Evolutionary conservation across 768 basidiomycete species (phyloP), one percentile per base, ranked within the genome.

Genomic region (Pleurotus platypus): DNA sequence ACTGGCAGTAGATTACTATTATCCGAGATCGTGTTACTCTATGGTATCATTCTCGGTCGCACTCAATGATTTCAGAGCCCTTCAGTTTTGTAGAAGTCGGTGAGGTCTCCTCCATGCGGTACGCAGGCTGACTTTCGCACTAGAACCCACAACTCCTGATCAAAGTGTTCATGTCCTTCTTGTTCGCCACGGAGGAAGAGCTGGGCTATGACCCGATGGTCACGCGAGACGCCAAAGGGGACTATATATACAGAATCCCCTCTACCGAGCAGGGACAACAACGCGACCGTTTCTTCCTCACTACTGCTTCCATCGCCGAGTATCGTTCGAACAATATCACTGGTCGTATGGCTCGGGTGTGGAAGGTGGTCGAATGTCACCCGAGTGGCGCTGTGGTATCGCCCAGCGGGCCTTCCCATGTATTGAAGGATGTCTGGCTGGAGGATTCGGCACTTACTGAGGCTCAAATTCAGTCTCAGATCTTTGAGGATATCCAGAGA

Each of bases 381-480:
- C 13, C 18, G 5, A 37, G 53, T 27, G 46, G 45, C 26, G 60
- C 48, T 16, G 15, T 38, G 1, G 40, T 18, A 1, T 46, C 5
- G 13, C 24, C 18, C n/a, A 26, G 43, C 1, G 38, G 30, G 9
- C 38, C 15, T 8, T 15, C 30, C 18, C 45, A 55, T 2, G 60
- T 58, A 6, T 22, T 67, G 15, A 64, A 65, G 56, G 63, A 67
- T 40, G 58, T 61, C 5, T 67, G 63, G 64, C 47, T 67, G 2
- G 60, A 61, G 24, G 22, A 13, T 1, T 35, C 15, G 4, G 49
- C 61, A 6, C 9, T 26, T 0, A 60, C 61, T 1, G 63, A 65
- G 37, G n/a, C n/a, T 15, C 27, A 65, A 39, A 60, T 61, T 42
- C 64, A 65, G 46, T n/a, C 50, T 0, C 22, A 16, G n/a, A 58